Conservation (phyloP, 78 protist species). For the Dictyostelium discoideum region dicty_2.7 NC_007089.4:5570501-5571000, state of each 20-base stretch:
- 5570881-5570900: not conserved
- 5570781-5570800: conserved; percentile 89
- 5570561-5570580: not conserved
- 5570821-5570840: conserved; percentile 81
- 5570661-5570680: conserved; percentile 77
- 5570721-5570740: conserved; percentile 83
- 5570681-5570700: conserved; percentile 52
- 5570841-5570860: conserved; percentile 76
- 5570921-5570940: too few relatives aligned
- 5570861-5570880: not conserved
- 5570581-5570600: not conserved
- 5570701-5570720: conserved; percentile 78
- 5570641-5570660: conserved; percentile 66
- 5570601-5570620: too few relatives aligned
- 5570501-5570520: conserved; percentile 6
- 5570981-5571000: conserved; percentile 57
- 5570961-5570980: conserved; percentile 84
- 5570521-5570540: conserved; percentile 63
- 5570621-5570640: too few relatives aligned
- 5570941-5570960: not conserved
- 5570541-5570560: conserved; percentile 12
- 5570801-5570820: conserved; percentile 85
- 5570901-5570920: too few relatives aligned
- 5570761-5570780: conserved; percentile 84
- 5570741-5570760: conserved; percentile 83